Percentiles rank a stretch among this genome's conserved stretches.
These are phyloP conservation scores for Paecilomyces sp. DNA, from an alignment of 2,329 filamentous ascomycete genomes.

Conservation along the genomic window DNA sequence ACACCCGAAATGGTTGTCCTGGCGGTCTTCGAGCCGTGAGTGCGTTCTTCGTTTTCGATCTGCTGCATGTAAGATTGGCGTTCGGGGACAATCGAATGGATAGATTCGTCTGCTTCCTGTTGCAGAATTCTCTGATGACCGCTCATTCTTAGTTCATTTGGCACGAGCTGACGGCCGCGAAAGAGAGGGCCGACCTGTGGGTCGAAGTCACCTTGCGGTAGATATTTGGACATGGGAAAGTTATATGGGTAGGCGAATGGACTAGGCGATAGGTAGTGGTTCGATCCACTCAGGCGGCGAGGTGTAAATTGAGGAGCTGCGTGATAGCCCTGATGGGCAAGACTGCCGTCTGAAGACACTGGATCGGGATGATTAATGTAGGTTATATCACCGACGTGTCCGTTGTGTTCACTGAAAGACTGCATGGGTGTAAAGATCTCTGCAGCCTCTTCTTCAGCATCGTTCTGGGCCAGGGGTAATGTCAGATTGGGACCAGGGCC, in stretches of 20 bases:
- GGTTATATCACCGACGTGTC: neutral
- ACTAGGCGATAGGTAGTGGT: neutral
- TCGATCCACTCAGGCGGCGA: neutral
- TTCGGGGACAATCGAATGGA: neutral
- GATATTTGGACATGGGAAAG: neutral
- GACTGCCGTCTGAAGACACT: neutral
- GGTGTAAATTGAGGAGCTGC: neutral
- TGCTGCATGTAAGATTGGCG: neutral
- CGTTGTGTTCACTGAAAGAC: neutral
- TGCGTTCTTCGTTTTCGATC: conserved; percentile 3
- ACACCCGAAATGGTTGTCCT: conserved; percentile 6
- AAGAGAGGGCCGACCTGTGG: neutral
- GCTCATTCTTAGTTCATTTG: conserved; percentile 7
- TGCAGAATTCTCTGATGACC: conserved; percentile 6
- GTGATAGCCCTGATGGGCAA: neutral
- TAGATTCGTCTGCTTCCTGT: neutral
- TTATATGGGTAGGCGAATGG: neutral
- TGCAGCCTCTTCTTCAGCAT: neutral
- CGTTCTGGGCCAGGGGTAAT: neutral
- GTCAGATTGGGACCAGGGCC: neutral
- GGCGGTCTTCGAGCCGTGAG: conserved; percentile 7
- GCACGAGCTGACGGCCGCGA: neutral
- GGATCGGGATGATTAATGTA: neutral
- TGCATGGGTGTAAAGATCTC: neutral
- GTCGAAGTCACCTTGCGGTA: neutral